Evolutionary conservation across 805 yeast genomes (phyloP).

Genomic region (Yamadazyma laniorum): DNA sequence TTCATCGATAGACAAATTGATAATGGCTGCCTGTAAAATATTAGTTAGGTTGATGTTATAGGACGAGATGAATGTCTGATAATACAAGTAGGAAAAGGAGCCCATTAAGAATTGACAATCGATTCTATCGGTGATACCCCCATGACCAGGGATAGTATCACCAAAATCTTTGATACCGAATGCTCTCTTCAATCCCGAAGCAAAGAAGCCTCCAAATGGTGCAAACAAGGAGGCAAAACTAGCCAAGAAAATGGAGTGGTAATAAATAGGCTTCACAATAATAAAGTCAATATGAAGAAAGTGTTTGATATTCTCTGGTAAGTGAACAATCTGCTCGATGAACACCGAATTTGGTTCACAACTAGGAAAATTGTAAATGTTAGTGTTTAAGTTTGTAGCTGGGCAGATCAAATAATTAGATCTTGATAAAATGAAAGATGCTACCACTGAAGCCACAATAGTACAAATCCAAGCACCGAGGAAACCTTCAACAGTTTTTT

Average conservation of each 20-base stretch:
- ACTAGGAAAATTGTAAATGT: slow-evolving; percentile 56
- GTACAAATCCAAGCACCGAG: slow-evolving; percentile 98
- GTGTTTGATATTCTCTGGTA: slow-evolving; percentile 67
- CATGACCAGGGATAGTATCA: slow-evolving; percentile 98
- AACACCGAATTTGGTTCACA: slow-evolving; percentile 93
- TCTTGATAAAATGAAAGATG: slow-evolving; percentile 62
- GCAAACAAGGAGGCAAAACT: slow-evolving; percentile 96
- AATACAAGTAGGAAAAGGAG: slow-evolving; percentile 86
- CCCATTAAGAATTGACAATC: slow-evolving; percentile 99
- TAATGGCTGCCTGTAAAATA: slow-evolving; percentile 70
- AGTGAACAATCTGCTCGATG: slow-evolving; percentile 68
- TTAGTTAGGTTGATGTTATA: slow-evolving; percentile 71
- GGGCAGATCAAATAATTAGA: slow-evolving; percentile 87
- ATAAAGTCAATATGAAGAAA: slow-evolving; percentile 41
- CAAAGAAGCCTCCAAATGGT: slow-evolving; percentile 98
- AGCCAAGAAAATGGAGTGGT: slow-evolving; percentile 83
- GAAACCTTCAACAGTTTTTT: slow-evolving; percentile 96
- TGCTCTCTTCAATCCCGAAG: slow-evolving; percentile 95
- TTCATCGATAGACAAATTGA: slow-evolving; percentile 65
- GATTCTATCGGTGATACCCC: slow-evolving; percentile 95
- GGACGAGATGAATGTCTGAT: slow-evolving; percentile 83
- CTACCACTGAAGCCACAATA: slow-evolving; percentile 63
- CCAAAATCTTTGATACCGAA: slow-evolving; percentile 97
- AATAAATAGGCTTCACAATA: slow-evolving; percentile 79
- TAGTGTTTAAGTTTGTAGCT: slow-evolving; percentile 61